Base-by-base conservation (phyloP, 805 yeast species). In the Wickerhamiella allomyrinae region DNA sequence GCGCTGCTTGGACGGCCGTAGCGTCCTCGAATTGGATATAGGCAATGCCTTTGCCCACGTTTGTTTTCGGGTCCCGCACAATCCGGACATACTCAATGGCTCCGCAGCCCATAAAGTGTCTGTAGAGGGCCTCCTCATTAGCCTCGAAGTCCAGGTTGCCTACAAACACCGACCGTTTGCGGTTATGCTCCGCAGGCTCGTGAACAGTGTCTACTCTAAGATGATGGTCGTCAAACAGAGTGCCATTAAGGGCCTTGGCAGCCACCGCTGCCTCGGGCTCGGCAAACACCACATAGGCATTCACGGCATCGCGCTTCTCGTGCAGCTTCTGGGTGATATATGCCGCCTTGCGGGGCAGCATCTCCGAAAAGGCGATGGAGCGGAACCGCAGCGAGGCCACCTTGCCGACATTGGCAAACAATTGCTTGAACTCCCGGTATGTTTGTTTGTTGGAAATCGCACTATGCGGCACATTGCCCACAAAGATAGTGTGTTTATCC, bases 21-120 rank as follows among this genome's bases (percentile, higher is more conserved):
- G 74, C 61, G 53, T 62, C 67, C 46, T 69, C 72, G 66, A 87
- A 91, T 61, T 89, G 97, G 27, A 91, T 86, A 58, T 87, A 83
- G 5, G 95, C 98, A 65, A 91, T 87, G 5, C 99, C 99, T 64
- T 91, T 91, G 49, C 98, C 99, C 45, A 89, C 68, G 54, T 91
- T 89, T 19, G 96, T 89, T 64, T 84, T 84, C 14, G 94, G 65
- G 58, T 91, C 99, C 57, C 99, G 76, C 25, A 91, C 73, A 37
- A 91, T 72, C 60, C 99, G 74, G 24, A 91, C 95, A 48, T 81
- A 79, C 58, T 86, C 94, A 42, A 91, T 80, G 21, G 73, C 77
- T 21, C 83, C 84, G 48, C 77, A 68, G 2, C 54, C 60, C 46
- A 67, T 68, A 64, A 91, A 91, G 58, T 79, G 84, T 41, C 67